Evolutionary conservation across 768 basidiomycete genomes (phyloP).

Genomic region (Agaricus subrufescens): DNA sequence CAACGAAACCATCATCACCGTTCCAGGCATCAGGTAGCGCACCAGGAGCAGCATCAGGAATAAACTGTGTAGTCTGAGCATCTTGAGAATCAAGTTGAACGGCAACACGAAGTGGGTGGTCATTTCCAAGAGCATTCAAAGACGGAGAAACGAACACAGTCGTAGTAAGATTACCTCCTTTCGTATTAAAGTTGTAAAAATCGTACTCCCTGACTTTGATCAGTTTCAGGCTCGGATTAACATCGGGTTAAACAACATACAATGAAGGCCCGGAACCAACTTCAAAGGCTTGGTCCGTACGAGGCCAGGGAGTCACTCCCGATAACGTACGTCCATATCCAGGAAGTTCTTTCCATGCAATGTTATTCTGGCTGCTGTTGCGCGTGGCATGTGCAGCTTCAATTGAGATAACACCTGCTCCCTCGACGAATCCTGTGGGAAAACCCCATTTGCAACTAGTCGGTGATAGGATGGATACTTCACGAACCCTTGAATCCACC

Average conservation of each 20-base stretch:
- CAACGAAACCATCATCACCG: constrained; percentile 45
- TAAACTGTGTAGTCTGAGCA: constrained; percentile 40
- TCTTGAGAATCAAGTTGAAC: constrained; percentile 43
- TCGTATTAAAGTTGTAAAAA: constrained; percentile 56
- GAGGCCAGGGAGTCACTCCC: constrained; percentile 57
- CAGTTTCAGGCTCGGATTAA: background rate
- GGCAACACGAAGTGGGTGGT: constrained; percentile 48
- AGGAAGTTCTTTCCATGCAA: constrained; percentile 56
- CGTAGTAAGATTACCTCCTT: constrained; percentile 40
- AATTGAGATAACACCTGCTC: constrained; percentile 57
- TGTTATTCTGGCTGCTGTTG: constrained; percentile 41
- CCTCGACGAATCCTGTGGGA: constrained; percentile 54
- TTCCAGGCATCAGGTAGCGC: constrained; percentile 42
- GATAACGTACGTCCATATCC: constrained; percentile 58
- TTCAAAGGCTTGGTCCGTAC: constrained; percentile 48
- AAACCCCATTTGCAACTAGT: background rate
- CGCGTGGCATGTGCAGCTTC: constrained; percentile 58
- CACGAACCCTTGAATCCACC: constrained; percentile 44
- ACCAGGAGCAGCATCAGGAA: constrained; percentile 42
- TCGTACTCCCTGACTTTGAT: constrained; percentile 48
- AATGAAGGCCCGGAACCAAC: constrained; percentile 59
- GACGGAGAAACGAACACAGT: constrained; percentile 48
- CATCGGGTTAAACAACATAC: constrained; percentile 25
- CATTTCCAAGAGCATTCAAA: constrained; percentile 43
- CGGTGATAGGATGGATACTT: background rate